phyloP scores from a whole-genome alignment of 1,284 basidiomycete genomes.

The Trametes versicolor region DNA sequence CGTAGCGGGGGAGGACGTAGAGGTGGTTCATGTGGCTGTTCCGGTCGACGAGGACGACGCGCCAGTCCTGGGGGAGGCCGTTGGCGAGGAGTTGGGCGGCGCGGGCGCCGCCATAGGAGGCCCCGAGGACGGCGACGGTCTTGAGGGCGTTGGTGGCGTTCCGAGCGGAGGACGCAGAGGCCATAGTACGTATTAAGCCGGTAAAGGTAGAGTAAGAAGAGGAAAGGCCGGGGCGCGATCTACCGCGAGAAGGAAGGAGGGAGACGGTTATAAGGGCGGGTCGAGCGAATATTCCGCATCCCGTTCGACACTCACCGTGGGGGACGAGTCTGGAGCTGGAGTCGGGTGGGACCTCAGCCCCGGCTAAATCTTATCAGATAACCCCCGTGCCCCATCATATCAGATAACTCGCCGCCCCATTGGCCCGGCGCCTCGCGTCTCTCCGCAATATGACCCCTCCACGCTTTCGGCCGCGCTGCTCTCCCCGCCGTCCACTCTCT shows the following conservation, averaged over 20 bases:
- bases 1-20: slow-evolving; percentile 71
- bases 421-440: slow-evolving; percentile 17
- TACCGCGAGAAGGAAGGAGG: slow-evolving; percentile 28
- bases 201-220: slow-evolving; percentile 33
- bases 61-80: slow-evolving; percentile 66
- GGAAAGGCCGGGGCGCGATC: slow-evolving; percentile 26
- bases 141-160: slow-evolving; percentile 37
- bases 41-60: slow-evolving; percentile 76
- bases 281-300: not conserved
- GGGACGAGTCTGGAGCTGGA: slow-evolving; percentile 2
- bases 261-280: slow-evolving; percentile 30
- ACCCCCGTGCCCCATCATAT: slow-evolving; percentile 28
- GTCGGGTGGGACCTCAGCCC: slow-evolving; percentile 12
- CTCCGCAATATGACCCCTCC: slow-evolving; percentile 2
- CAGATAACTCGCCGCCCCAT: slow-evolving; percentile 33
- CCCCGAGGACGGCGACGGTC: slow-evolving; percentile 68
- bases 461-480: slow-evolving; percentile 12
- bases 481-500: not conserved
- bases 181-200: slow-evolving; percentile 33
- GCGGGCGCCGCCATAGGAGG: slow-evolving; percentile 65
- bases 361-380: slow-evolving; percentile 35
- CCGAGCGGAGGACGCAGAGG: not conserved
- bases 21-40: slow-evolving; percentile 59
- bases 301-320: not conserved
- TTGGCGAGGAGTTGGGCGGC: slow-evolving; percentile 68